Evolutionary conservation across 2,329 filamentous ascomycete genomes (phyloP).

Genomic region (Botrytis tulipae): DNA sequence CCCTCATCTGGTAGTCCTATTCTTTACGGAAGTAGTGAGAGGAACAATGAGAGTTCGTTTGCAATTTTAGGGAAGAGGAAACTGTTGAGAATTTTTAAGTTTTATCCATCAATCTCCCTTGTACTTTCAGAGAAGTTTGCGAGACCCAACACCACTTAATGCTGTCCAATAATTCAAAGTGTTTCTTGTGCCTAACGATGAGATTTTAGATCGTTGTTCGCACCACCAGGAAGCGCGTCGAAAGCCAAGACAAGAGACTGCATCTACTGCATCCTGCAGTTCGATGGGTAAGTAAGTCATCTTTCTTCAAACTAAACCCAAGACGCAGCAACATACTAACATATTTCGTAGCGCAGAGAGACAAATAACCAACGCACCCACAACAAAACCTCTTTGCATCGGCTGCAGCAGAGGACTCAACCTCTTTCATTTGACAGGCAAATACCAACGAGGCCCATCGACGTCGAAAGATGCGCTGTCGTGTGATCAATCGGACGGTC

Average conservation of each 20-base stretch:
- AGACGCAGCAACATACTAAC: neutral
- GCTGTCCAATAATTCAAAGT: neutral
- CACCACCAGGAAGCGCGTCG: neutral
- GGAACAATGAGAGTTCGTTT: neutral
- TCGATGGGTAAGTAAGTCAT: neutral
- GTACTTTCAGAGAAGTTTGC: neutral
- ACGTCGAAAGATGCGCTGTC: neutral
- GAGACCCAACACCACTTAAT: neutral
- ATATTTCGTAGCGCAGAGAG: neutral
- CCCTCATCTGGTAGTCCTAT: neutral
- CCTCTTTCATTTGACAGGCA: neutral
- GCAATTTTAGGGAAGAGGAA: neutral
- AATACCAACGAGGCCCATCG: neutral
- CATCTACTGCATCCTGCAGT: neutral
- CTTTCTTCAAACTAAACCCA: neutral
- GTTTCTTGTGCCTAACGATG: neutral
- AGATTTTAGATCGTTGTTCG: neutral
- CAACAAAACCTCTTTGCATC: neutral
- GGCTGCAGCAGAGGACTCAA: neutral
- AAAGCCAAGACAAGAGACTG: neutral
- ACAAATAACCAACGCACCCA: too few relatives aligned
- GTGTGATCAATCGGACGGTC: neutral
- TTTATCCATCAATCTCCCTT: neutral
- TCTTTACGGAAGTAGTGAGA: neutral
- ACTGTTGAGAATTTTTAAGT: neutral